Percentiles rank a stretch among this genome's conserved stretches.
These are phyloP conservation scores for Macrophomina phaseolina DNA, from an alignment of 2,329 filamentous ascomycete species.

Conservation along the genomic window DNA sequence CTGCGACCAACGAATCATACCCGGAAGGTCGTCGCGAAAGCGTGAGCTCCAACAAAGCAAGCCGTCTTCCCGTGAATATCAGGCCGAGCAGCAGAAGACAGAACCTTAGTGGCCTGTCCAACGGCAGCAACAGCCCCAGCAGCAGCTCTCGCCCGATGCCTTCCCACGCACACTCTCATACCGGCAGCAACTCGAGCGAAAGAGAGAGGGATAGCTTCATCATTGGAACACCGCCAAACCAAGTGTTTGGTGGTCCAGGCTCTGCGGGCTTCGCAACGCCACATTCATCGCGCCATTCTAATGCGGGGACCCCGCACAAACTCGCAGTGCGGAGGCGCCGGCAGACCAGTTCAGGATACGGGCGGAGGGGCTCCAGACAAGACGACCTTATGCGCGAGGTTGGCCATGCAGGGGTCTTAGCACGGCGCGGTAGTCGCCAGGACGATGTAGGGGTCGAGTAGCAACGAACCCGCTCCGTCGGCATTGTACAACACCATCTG, in stretches of 20 bases:
- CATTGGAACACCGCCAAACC: conserved; percentile 23
- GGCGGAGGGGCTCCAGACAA: conserved; percentile 12
- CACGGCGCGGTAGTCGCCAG: conserved; percentile 20
- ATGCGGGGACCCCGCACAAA: conserved; percentile 3
- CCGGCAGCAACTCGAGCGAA: conserved; percentile 2
- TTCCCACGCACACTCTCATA: background rate
- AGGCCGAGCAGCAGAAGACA: conserved; percentile 18
- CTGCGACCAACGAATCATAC: conserved; percentile 14
- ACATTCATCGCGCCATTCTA: conserved; percentile 13
- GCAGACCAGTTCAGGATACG: conserved; percentile 27
- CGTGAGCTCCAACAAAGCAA: conserved; percentile 11
- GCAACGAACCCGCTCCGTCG: conserved; percentile 12
- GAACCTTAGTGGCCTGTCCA: conserved; percentile 4
- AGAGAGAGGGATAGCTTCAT: conserved; percentile 6
- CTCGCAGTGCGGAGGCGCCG: conserved; percentile 27
- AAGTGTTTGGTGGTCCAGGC: conserved; percentile 8
- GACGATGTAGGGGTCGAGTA: conserved; percentile 18
- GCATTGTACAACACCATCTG: conserved; percentile 5
- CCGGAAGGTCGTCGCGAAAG: conserved; percentile 18
- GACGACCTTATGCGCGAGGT: conserved; percentile 21
- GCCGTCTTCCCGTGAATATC: conserved; percentile 23
- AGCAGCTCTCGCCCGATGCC: conserved; percentile 4
- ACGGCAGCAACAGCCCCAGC: conserved; percentile 13
- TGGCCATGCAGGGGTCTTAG: conserved; percentile 11
- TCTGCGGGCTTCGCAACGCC: conserved; percentile 9